Evolutionary conservation across 148 eudicot genomes (phyloP), one percentile per base, ranked within the genome.

Genomic region (Camellia lanceoleosa): DNA sequence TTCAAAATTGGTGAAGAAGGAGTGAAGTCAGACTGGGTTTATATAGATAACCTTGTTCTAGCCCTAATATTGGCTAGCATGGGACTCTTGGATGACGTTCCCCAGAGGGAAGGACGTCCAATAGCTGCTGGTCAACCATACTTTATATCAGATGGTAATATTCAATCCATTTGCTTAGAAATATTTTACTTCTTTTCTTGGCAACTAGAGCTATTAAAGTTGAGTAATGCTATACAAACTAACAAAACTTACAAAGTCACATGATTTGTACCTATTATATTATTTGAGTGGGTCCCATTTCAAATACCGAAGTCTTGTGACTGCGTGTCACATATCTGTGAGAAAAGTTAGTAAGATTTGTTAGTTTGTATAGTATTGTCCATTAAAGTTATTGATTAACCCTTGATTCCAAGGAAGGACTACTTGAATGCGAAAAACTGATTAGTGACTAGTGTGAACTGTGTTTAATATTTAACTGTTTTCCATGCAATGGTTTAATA

Each of bases 1-100:
- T 95, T 95, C 81, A 95, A 82, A 81, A 85, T 95, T 83, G 97
- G 98, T 23, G 88, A 84, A 59, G 68, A 83, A 18, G 82, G 81
- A 41, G 92, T 89, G 67, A 90, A 90, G 84, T 71, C 83, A 44
- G 98, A 95, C 75, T 95, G 98, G 98, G 91, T 95, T 64, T 93
- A 93, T 79, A 80, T 89, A 78, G 98, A 95, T 85, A 95, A 95
- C 86, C 89, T 95, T 80, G 93, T 95, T 49, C 75, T 87, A 74
- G 88, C 98, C 79, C 86, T 95, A 68, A 74, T 95, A 79, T 75
- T 88, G 81, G 98, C 98, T 54, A 95, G 98, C 86, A 95, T 95
- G 98, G 98, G 96, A 76, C 93, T 95, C 64, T 87, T 93, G 81
- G 97, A 95, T 82, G 97, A 95, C 82, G 88, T 93, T 87, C 98